Percentiles rank a stretch among this genome's conserved stretches.
Conservation (phyloP, 495 filamentous ascomycete genomes). For the Jackrogersella multiformis region DNA sequence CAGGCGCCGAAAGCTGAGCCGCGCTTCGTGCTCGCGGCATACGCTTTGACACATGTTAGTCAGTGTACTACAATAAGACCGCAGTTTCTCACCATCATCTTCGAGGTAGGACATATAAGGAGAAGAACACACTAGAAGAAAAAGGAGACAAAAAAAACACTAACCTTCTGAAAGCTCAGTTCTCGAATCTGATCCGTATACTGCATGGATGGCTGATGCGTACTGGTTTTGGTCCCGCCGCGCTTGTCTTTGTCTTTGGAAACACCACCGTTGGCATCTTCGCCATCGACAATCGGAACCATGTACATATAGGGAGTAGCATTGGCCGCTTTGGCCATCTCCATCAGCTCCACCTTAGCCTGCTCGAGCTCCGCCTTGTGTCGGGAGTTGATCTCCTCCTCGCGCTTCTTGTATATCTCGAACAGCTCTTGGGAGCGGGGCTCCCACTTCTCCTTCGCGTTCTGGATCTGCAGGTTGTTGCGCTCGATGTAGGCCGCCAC, state of each 20-base stretch:
- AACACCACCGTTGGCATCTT: neutral
- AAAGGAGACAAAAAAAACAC: neutral
- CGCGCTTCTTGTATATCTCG: too few species aligned
- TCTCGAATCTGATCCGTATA: neutral
- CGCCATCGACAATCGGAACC: neutral
- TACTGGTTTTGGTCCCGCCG: neutral
- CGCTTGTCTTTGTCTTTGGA: neutral
- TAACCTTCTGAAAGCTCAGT: neutral
- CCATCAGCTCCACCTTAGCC: neutral
- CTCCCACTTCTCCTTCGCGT: neutral
- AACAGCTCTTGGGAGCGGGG: too few species aligned
- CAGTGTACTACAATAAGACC: neutral
- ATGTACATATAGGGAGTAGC: neutral
- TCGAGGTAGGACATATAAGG: neutral
- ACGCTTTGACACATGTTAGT: slow-evolving; percentile 1
- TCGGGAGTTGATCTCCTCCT: neutral
- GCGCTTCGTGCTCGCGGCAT: neutral
- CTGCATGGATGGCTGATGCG: neutral
- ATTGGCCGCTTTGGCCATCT: neutral
- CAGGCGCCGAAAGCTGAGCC: neutral
- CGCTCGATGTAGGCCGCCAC: slow-evolving; percentile 12
- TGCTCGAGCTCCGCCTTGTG: neutral
- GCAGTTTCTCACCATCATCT: neutral
- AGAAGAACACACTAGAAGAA: neutral
- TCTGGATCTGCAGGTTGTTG: neutral